phyloP scores from a whole-genome alignment of 2,329 filamentous ascomycete species.

The Alternaria incomplexa region DNA sequence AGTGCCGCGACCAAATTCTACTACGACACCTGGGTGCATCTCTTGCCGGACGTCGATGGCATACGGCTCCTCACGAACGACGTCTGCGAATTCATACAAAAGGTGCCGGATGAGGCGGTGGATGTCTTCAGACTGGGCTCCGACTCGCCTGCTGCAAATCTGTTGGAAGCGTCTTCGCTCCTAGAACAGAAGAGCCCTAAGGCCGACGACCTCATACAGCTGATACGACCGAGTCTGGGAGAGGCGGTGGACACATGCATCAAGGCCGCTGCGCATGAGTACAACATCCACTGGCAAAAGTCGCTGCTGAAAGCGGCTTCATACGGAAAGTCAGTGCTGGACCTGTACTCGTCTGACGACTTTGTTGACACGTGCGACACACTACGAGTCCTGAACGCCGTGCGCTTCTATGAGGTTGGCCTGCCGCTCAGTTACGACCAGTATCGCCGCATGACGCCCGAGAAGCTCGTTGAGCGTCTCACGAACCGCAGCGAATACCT shows the following conservation, averaged over 20 bases:
- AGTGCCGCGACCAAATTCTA: constrained; percentile 79
- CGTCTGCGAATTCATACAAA: constrained; percentile 96
- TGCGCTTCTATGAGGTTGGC: constrained; percentile 89
- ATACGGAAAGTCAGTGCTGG: constrained; percentile 95
- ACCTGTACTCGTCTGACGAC: constrained; percentile 97
- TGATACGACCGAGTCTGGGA: constrained; percentile 84
- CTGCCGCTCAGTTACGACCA: constrained; percentile 92
- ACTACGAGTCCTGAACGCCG: constrained; percentile 88
- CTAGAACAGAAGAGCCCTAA: constrained; percentile 94
- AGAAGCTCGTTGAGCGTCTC: constrained; percentile 83
- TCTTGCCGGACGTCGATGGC: constrained; percentile 88
- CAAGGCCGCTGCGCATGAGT: constrained; percentile 91
- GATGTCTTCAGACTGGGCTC: constrained; percentile 90
- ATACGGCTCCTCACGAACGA: constrained; percentile 89
- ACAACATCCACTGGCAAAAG: constrained; percentile 90
- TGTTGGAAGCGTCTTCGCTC: constrained; percentile 90
- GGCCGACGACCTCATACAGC: constrained; percentile 95
- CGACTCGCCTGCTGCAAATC: constrained; percentile 86
- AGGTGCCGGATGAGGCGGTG: constrained; percentile 83
- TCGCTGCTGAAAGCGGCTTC: constrained; percentile 94
- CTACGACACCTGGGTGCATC: constrained; percentile 89
- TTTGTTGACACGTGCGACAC: constrained; percentile 99
- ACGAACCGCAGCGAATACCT: constrained; percentile 91
- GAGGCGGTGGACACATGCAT: constrained; percentile 95
- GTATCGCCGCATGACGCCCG: constrained; percentile 87